These are phyloP conservation scores for Cymbomonas tetramitiformis DNA, from an alignment of 139 green algal genomes.

Conservation along the genomic window DNA sequence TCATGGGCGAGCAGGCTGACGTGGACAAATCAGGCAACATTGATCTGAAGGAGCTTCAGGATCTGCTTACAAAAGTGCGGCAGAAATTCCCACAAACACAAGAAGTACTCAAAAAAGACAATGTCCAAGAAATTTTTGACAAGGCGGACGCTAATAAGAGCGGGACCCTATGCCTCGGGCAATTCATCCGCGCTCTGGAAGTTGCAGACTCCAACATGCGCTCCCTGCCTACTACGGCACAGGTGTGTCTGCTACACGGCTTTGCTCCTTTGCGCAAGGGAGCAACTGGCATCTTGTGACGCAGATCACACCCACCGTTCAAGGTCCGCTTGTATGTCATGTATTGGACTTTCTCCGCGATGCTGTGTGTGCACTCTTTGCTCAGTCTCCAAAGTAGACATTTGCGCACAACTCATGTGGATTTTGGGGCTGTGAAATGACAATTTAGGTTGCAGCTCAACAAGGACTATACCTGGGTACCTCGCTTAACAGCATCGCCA, in stretches of 20 bases:
- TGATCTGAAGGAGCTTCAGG: neutral
- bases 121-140: neutral
- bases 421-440: too few species aligned
- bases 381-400: too few species aligned
- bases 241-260: too few species aligned
- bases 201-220: neutral
- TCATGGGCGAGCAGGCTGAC: neutral
- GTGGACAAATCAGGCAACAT: neutral
- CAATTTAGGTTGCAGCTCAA: too few species aligned
- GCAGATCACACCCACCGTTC: too few species aligned
- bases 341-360: too few species aligned
- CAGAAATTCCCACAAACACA: neutral
- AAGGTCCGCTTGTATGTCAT: too few species aligned
- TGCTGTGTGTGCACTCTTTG: too few species aligned
- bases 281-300: too few species aligned
- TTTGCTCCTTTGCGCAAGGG: too few species aligned
- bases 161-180: neutral
- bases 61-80: neutral
- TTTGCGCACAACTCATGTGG: too few species aligned
- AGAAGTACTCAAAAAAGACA: neutral
- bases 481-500: neutral
- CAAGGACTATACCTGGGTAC: neutral
- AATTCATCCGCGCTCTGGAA: neutral
- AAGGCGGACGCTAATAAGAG: neutral
- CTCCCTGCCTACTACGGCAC: slow-evolving; percentile 1